phyloP scores from a whole-genome alignment of 768 basidiomycete genomes.

The Kwoniella bestiolae region DNA sequence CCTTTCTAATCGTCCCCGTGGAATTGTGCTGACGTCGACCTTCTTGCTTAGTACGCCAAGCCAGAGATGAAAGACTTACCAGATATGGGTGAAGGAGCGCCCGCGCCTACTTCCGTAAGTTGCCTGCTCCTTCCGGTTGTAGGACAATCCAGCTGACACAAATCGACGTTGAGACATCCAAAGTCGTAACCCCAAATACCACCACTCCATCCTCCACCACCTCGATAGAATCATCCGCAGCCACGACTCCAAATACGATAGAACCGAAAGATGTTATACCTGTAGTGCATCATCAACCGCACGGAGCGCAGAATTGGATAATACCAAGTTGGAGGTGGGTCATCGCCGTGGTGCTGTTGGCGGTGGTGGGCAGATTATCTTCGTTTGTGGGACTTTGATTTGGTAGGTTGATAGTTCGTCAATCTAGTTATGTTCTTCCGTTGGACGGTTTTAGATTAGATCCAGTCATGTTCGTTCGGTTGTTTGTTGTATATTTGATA shows the following conservation, averaged over 20 bases:
- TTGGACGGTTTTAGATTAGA: too few relatives aligned
- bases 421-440: background rate
- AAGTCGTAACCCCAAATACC: slow-evolving; percentile 24
- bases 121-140: slow-evolving; percentile 3
- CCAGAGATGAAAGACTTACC: slow-evolving; percentile 73
- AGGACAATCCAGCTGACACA: slow-evolving; percentile 2
- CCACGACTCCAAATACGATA: background rate
- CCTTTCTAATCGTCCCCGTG: slow-evolving; percentile 1
- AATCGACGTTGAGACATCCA: slow-evolving; percentile 21
- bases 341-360: slow-evolving; percentile 44
- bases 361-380: slow-evolving; percentile 50
- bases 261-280: background rate
- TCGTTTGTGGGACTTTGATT: slow-evolving; percentile 29
- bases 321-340: slow-evolving; percentile 49
- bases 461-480: background rate
- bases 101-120: slow-evolving; percentile 42
- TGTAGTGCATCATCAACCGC: slow-evolving; percentile 1
- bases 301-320: slow-evolving; percentile 31
- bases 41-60: slow-evolving; percentile 67
- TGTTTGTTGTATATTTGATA: background rate
- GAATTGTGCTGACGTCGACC: too few relatives aligned
- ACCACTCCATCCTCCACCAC: background rate
- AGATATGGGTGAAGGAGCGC: slow-evolving; percentile 73
- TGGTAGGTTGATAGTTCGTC: background rate
- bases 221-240: background rate